Evolutionary conservation across 495 filamentous ascomycete species (phyloP).

Genomic region (Cairneyella variabilis): DNA sequence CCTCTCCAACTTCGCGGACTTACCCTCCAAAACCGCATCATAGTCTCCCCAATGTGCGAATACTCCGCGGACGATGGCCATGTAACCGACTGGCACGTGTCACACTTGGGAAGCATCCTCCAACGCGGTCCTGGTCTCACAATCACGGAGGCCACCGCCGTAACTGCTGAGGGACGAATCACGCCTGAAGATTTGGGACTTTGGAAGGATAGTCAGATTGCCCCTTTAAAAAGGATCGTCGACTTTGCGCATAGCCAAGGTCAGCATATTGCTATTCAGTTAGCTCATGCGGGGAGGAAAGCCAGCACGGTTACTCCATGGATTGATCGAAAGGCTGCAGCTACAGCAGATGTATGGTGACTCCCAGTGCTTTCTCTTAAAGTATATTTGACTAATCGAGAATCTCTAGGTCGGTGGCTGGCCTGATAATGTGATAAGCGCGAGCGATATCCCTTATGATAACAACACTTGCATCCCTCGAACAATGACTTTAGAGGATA

Average conservation of each 20-base stretch:
- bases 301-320: conserved; percentile 64
- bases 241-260: conserved; percentile 67
- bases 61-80: conserved; percentile 63
- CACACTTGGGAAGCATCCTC: conserved; percentile 49
- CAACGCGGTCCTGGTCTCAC: conserved; percentile 60
- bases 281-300: conserved; percentile 72
- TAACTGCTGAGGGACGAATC: conserved; percentile 66
- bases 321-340: conserved; percentile 45
- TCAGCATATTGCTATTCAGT: conserved; percentile 68
- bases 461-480: conserved; percentile 46
- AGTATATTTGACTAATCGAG: neutral
- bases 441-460: conserved; percentile 45
- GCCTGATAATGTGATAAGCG: conserved; percentile 45
- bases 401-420: conserved; percentile 37
- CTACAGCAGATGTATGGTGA: conserved; percentile 36
- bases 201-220: conserved; percentile 74
- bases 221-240: conserved; percentile 51
- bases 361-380: neutral
- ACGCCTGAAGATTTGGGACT: conserved; percentile 66
- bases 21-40: conserved; percentile 57
- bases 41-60: conserved; percentile 59
- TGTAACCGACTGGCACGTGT: conserved; percentile 58
- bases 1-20: conserved; percentile 40
- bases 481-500: conserved; percentile 54
- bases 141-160: conserved; percentile 69